phyloP scores from a whole-genome alignment of 805 yeast species.

The Saturnispora kantuleensis region DNA sequence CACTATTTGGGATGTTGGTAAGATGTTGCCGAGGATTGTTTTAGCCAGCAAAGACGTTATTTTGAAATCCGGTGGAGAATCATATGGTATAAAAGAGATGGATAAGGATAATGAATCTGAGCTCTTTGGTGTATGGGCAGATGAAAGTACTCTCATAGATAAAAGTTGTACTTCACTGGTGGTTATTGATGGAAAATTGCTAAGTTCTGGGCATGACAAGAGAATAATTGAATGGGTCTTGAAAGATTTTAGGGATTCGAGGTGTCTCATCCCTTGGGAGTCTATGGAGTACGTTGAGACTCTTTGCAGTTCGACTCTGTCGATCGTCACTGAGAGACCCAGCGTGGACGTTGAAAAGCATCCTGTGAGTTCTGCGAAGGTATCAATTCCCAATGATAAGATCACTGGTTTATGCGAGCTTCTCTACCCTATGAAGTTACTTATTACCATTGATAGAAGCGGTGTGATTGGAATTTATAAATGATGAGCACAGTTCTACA shows the following conservation, averaged over 20 bases:
- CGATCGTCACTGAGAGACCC: conserved; percentile 32
- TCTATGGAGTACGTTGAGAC: conserved; percentile 21
- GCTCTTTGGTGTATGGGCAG: conserved; percentile 12
- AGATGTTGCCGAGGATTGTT: conserved; percentile 39
- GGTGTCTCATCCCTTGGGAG: conserved; percentile 15
- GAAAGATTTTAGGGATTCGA: conserved; percentile 24
- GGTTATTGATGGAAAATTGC: conserved; percentile 9
- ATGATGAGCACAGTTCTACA: conserved; percentile 13
- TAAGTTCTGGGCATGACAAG: conserved; percentile 15
- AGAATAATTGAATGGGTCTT: conserved; percentile 32
- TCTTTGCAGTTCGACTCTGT: conserved; percentile 31
- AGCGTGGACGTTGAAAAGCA: conserved; percentile 5
- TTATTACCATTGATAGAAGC: conserved; percentile 56
- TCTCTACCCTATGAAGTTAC: conserved; percentile 32
- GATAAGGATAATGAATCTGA: conserved; percentile 18
- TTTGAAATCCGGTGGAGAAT: conserved; percentile 17
- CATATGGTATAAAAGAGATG: conserved; percentile 20
- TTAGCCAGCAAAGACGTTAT: conserved; percentile 19
- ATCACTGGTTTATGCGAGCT: conserved; percentile 6
- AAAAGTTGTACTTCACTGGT: conserved; percentile 10
- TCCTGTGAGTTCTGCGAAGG: conserved; percentile 1
- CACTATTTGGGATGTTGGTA: conserved; percentile 68
- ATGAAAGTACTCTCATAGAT: conserved; percentile 21
- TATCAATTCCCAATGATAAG: conserved; percentile 4
- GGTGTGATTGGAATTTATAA: conserved; percentile 57